Evolutionary conservation across 352 stramenopile genomes (phyloP), one percentile per base, ranked within the genome.

Genomic region (Globisporangium lucens): DNA sequence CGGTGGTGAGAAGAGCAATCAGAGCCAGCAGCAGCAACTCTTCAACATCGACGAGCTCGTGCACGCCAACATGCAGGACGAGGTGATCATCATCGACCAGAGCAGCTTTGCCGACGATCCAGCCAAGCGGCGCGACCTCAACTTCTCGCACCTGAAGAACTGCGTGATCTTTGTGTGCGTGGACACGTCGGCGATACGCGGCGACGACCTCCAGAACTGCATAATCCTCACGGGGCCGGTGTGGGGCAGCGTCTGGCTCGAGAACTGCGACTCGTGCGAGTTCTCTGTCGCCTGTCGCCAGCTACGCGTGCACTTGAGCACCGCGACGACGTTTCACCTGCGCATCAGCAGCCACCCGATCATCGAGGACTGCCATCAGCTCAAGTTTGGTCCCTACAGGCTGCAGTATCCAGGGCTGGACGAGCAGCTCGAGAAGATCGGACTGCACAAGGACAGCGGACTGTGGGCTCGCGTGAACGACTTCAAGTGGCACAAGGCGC

Each of bases 391-490:
- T 1, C 78, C 88, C 15, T 95, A 95, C 35, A 71, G 71, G 17
- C 65, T 97, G 33, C 57, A 73, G 3, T 97, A 95, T 63, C 62
- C 83, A 0, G 83, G 75, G 0, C 73, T 95, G 0, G 75, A 81
- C 30, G 62, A 76, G 29, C 89, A 95, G 59, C 70, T 97, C 3
- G 73, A 90, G 55, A 73, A 63, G 24, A 69, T 85, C 29, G 78
- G 80, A 0, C 68, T 96, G 58, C 60, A 58, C 4, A 79, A 79
- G 51, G 80, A 93, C 61, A 79, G 71, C 24, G 82, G 82, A 0
- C 72, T 96, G 4, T 97, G 89, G 89, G 76, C 83, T 15, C 90
- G 97, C 61, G 91, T 97, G 59, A 94, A 97, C 63, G 91, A 97
- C 68, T 97, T 97, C 73, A 95, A 97, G 74, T 97, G 91, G 90